These are phyloP conservation scores for Tetraselmis chui DNA, from an alignment of 139 green algal genomes.

Conservation along the genomic window DNA sequence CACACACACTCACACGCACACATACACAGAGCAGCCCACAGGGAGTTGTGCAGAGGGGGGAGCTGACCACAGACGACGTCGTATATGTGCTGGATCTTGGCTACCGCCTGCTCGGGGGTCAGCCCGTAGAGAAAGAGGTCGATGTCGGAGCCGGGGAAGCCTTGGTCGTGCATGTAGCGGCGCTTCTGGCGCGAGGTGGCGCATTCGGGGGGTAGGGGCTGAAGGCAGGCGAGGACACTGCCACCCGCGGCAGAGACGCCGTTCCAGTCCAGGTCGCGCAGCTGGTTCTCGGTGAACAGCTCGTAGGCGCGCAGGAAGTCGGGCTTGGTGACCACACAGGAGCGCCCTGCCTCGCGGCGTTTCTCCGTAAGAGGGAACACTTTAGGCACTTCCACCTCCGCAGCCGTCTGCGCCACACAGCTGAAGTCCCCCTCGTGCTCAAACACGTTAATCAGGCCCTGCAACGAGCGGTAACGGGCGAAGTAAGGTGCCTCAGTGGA, in stretches of 20 bases:
- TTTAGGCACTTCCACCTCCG: slow-evolving; percentile 2
- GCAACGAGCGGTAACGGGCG: no score
- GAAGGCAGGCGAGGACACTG: slow-evolving; percentile 1
- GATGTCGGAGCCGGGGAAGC: slow-evolving; percentile 1
- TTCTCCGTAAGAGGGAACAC: slow-evolving; percentile 1
- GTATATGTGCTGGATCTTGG: slow-evolving; percentile 4
- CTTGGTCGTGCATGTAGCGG: slow-evolving; percentile 7
- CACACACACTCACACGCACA: no score
- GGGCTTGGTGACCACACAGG: background rate
- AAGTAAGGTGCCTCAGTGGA: no score
- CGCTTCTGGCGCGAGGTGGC: background rate
- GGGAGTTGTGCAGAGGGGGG: no score
- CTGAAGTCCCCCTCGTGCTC: background rate
- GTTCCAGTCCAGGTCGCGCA: background rate
- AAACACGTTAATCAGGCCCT: slow-evolving; percentile 1
- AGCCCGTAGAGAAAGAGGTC: slow-evolving; percentile 7
- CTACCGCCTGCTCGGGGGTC: background rate
- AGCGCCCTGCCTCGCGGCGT: background rate
- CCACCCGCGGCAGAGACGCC: slow-evolving; percentile 1
- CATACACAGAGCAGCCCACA: no score
- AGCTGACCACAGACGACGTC: background rate
- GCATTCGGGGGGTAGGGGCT: background rate
- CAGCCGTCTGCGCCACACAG: background rate
- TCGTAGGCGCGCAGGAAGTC: slow-evolving; percentile 2
- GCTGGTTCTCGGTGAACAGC: slow-evolving; percentile 7